phyloP scores from a whole-genome alignment of 1,284 basidiomycete genomes.

The Cystobasidium pallidum region DNA sequence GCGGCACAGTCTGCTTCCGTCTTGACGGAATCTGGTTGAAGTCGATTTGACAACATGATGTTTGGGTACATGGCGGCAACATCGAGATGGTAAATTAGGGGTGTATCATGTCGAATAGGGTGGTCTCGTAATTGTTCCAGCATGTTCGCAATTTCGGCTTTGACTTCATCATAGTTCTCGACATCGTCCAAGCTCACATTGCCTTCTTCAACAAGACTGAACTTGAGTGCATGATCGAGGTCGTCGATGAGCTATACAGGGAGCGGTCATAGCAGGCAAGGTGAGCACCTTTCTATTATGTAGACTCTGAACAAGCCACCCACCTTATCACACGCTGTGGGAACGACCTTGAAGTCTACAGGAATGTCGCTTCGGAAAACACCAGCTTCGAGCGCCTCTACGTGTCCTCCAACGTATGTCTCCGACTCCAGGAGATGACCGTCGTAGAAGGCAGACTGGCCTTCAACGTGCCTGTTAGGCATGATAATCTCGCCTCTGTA shows the following conservation, averaged over 20 bases:
- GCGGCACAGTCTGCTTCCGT: constrained; percentile 96
- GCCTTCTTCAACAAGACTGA: constrained; percentile 87
- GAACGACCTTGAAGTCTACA: constrained; percentile 93
- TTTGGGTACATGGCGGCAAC: constrained; percentile 99
- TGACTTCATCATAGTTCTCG: constrained; percentile 95
- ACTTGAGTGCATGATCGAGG: constrained; percentile 85
- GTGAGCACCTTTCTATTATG: no score
- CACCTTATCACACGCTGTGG: constrained; percentile 81
- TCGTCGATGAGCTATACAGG: constrained; percentile 80
- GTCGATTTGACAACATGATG: constrained; percentile 99
- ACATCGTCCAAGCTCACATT: constrained; percentile 78
- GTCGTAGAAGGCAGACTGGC: constrained; percentile 88
- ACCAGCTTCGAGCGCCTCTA: constrained; percentile 96
- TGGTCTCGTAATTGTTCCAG: constrained; percentile 91
- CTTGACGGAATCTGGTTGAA: constrained; percentile 97
- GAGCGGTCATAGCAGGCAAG: no score
- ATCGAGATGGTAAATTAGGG: constrained; percentile 97
- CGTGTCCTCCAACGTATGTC: constrained; percentile 98
- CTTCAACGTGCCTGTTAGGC: constrained; percentile 96
- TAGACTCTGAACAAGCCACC: constrained; percentile 41
- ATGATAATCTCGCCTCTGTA: constrained; percentile 90
- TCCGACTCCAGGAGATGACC: constrained; percentile 95
- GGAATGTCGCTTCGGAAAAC: constrained; percentile 96
- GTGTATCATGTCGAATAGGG: constrained; percentile 83
- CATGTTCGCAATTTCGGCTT: constrained; percentile 72